phyloP scores from a whole-genome alignment of 2,329 filamentous ascomycete species.

The Rasamsonia emersonii region DNA sequence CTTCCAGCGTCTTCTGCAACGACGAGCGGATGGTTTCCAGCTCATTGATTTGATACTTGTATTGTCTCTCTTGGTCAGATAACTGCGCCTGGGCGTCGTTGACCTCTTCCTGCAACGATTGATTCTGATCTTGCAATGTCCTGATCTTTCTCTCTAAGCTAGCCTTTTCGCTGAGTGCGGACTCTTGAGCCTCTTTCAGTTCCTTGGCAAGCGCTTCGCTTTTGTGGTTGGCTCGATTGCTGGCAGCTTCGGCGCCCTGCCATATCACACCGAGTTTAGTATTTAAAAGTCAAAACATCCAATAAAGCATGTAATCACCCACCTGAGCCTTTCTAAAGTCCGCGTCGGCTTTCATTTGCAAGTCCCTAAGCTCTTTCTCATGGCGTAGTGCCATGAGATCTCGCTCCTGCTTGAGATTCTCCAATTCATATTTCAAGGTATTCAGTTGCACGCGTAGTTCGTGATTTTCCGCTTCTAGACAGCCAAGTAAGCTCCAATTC shows the following conservation, averaged over 20 bases:
- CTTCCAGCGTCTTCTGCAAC: constrained; percentile 47
- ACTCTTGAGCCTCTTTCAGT: constrained; percentile 46
- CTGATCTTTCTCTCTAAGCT: constrained; percentile 48
- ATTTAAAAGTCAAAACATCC: background rate
- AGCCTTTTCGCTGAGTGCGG: constrained; percentile 46
- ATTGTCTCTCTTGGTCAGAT: constrained; percentile 60
- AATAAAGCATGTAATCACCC: constrained; percentile 5
- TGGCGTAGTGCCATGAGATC: constrained; percentile 71
- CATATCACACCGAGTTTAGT: constrained; percentile 1
- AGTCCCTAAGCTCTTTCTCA: constrained; percentile 73
- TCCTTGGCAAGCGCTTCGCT: constrained; percentile 47
- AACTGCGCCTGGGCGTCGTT: constrained; percentile 73
- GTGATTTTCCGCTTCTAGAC: constrained; percentile 49
- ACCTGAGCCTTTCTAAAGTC: constrained; percentile 64
- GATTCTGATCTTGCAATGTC: constrained; percentile 58
- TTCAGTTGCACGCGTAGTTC: constrained; percentile 84
- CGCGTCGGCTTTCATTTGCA: constrained; percentile 70
- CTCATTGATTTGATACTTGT: constrained; percentile 49
- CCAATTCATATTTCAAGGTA: constrained; percentile 77
- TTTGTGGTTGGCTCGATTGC: constrained; percentile 44
- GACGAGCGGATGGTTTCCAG: constrained; percentile 53
- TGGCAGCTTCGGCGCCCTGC: constrained; percentile 45
- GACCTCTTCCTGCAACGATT: constrained; percentile 67
- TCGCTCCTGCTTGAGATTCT: constrained; percentile 78
- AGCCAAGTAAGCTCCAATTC: too few relatives aligned